A percentile compares a stretch with the other conserved stretches of the same genome.
Evolutionary conservation across 768 basidiomycete species (phyloP).

Genomic region (Pleurotus tuoliensis): DNA sequence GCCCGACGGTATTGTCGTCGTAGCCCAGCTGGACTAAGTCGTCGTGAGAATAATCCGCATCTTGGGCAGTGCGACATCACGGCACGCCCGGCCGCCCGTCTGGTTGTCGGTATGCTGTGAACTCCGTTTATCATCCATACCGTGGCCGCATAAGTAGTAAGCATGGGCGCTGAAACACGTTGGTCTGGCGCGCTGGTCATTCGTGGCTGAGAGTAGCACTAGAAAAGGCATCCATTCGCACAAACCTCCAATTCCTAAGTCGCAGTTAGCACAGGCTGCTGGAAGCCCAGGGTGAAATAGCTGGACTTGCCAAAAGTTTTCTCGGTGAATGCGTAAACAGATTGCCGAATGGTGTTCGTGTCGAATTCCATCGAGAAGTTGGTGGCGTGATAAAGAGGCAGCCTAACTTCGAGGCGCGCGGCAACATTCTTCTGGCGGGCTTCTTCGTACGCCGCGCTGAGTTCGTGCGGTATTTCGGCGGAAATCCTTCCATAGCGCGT

Average conservation of each 20-base stretch:
- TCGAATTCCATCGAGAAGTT: neutral
- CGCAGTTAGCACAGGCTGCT: neutral
- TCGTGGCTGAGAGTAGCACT: neutral
- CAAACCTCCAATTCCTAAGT: neutral
- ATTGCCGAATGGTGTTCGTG: neutral
- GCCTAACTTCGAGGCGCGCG: neutral
- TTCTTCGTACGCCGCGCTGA: neutral
- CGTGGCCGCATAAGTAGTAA: neutral
- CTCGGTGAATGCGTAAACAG: neutral
- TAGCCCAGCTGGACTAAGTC: neutral
- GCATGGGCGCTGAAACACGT: neutral
- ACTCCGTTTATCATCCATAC: neutral
- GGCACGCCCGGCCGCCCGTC: neutral
- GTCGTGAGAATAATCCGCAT: neutral
- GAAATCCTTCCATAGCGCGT: neutral
- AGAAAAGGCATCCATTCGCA: neutral
- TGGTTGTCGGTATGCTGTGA: neutral
- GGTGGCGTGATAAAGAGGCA: neutral
- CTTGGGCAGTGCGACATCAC: neutral
- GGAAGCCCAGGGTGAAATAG: neutral
- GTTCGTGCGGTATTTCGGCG: neutral
- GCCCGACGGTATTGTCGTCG: neutral
- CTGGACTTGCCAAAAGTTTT: neutral
- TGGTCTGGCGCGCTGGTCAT: neutral
- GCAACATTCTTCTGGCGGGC: neutral